Evolutionary conservation across 1,284 basidiomycete species (phyloP).

Genomic region (Neotropicomus parvogracilis): DNA sequence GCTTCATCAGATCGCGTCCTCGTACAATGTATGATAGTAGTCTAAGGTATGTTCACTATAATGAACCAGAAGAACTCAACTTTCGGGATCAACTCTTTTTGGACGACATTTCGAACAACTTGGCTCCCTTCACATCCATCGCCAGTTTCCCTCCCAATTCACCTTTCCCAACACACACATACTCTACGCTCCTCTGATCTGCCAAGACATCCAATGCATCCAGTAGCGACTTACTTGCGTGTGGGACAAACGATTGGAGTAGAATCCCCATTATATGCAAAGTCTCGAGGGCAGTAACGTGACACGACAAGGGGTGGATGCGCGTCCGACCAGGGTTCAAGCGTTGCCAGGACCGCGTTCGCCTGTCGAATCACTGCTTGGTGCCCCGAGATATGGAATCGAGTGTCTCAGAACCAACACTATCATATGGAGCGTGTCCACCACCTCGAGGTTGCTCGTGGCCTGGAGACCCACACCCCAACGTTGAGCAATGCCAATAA

Average conservation of each 20-base stretch:
- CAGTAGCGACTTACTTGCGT: conserved; percentile 56
- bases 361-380: conserved; percentile 40
- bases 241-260: conserved; percentile 78
- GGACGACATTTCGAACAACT: conserved; percentile 24
- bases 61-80: conserved; percentile 6
- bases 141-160: conserved; percentile 4
- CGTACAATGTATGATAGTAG: neutral
- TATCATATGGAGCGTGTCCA: conserved; percentile 43
- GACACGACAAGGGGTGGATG: conserved; percentile 43
- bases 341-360: conserved; percentile 63
- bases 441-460: conserved; percentile 41
- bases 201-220: conserved; percentile 55
- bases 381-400: neutral
- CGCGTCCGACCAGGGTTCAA: conserved; percentile 65
- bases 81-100: neutral
- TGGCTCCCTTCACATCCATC: conserved; percentile 26
- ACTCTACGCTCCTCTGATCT: conserved; percentile 38
- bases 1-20: neutral
- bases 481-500: conserved; percentile 27
- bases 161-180: conserved; percentile 31
- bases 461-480: conserved; percentile 18
- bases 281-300: conserved; percentile 61
- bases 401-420: conserved; percentile 41
- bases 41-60: neutral
- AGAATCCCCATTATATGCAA: conserved; percentile 71